Conservation (phyloP, 108 stramenopile genomes). For the Skeletonema potamos region DNA sequence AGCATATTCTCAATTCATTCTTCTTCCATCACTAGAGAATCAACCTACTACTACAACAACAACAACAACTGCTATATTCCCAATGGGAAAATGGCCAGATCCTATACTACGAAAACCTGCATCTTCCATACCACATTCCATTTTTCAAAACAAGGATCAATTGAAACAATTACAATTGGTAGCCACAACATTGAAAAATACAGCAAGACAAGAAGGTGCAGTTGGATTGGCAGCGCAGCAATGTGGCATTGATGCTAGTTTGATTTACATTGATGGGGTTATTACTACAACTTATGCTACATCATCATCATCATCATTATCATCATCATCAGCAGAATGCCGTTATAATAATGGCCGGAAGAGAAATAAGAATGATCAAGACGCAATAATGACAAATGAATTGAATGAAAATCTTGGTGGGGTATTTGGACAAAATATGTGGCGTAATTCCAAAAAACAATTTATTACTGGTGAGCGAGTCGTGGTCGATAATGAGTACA, state of each 20-base stretch:
- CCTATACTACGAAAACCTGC: constrained; percentile 67
- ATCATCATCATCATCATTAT: constrained; percentile 11
- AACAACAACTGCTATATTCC: constrained; percentile 13
- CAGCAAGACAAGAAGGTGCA: constrained; percentile 58
- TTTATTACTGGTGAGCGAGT: background rate
- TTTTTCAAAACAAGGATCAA: constrained; percentile 7
- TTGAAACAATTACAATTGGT: constrained; percentile 19
- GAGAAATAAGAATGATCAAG: no score
- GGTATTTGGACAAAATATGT: background rate
- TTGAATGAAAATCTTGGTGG: no score
- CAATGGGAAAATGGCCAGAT: constrained; percentile 83
- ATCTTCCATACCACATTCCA: constrained; percentile 21
- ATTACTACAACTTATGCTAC: background rate
- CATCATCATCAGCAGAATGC: no score
- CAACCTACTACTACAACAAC: background rate
- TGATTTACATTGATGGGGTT: constrained; percentile 59
- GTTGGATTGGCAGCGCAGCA: constrained; percentile 88
- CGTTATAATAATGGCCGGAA: no score
- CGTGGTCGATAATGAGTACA: background rate
- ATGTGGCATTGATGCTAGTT: constrained; percentile 75
- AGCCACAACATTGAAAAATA: constrained; percentile 50
- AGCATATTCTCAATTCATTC: constrained; percentile 7
- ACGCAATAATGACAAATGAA: no score
- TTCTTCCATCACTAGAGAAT: background rate
- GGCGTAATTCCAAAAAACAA: constrained; percentile 2